Conservation (phyloP, 2,329 filamentous ascomycete genomes). For the Hymenoscyphus occultus region DNA sequence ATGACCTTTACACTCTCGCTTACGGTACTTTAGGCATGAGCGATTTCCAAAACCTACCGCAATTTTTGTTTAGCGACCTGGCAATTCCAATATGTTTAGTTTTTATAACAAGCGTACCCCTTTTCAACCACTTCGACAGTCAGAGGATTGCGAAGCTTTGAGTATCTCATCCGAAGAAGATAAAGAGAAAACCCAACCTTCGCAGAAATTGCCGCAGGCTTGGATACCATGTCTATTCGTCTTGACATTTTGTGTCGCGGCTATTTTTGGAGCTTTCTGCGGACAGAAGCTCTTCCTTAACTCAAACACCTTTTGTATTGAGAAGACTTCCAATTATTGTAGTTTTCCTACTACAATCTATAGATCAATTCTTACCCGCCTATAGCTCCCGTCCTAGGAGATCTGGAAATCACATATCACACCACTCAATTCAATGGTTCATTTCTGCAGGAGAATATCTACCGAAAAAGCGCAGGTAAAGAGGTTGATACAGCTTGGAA, state of each 20-base stretch:
- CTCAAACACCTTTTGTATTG: background rate
- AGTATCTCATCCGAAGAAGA: background rate
- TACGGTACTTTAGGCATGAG: background rate
- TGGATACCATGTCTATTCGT: conserved; percentile 2
- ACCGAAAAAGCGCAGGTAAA: conserved; percentile 42
- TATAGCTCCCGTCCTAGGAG: conserved; percentile 38
- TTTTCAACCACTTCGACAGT: background rate
- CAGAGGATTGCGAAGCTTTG: conserved; percentile 3
- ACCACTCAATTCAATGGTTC: conserved; percentile 47
- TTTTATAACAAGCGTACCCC: background rate
- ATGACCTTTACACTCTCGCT: background rate
- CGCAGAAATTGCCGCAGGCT: background rate
- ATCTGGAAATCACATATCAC: conserved; percentile 43
- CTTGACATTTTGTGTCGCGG: conserved; percentile 1
- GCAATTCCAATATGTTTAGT: background rate
- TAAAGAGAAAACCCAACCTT: background rate
- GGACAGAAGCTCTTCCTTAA: background rate
- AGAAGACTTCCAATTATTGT: conserved; percentile 2
- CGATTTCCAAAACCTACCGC: background rate
- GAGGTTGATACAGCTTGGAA: conserved; percentile 52
- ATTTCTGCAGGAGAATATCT: conserved; percentile 48
- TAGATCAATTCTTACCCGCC: background rate
- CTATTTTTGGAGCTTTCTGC: background rate
- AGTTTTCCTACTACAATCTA: background rate
- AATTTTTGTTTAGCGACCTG: background rate